Conservation (phyloP, 192 early-diverging fungal genomes). For the Backusella westeae region DNA sequence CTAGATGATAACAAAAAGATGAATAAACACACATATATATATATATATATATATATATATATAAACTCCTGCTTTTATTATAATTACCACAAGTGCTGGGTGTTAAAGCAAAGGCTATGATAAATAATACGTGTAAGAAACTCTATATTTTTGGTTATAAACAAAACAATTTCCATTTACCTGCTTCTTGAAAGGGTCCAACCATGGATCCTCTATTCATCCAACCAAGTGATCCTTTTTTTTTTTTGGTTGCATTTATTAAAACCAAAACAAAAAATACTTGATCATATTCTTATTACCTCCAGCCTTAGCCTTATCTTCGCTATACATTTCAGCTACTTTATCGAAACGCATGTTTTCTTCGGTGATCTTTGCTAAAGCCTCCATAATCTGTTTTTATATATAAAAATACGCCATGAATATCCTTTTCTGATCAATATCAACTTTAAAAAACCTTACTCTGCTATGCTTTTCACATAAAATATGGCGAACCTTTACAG, state of each 20-base stretch:
- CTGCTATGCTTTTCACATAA: slow-evolving; percentile 82
- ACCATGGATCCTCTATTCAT: slow-evolving; percentile 74
- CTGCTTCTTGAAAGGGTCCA: slow-evolving; percentile 73
- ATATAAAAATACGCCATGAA: background rate
- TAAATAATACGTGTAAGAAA: background rate
- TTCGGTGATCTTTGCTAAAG: slow-evolving; percentile 59
- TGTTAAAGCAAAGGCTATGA: slow-evolving; percentile 63
- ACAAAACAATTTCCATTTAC: slow-evolving; percentile 10
- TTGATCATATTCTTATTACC: slow-evolving; percentile 39
- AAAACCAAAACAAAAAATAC: background rate
- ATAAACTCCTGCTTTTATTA: background rate
- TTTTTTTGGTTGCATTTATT: background rate
- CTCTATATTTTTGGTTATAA: background rate
- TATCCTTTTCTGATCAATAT: slow-evolving; percentile 10
- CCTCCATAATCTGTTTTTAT: slow-evolving; percentile 47
- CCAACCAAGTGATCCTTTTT: slow-evolving; percentile 65
- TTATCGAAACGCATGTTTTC: slow-evolving; percentile 58
- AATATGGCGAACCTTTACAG: slow-evolving; percentile 66
- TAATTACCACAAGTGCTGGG: slow-evolving; percentile 58
- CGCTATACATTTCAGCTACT: slow-evolving; percentile 73
- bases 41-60: background rate
- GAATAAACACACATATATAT: background rate
- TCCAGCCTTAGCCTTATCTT: slow-evolving; percentile 82
- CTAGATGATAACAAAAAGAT: slow-evolving; percentile 11
- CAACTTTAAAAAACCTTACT: slow-evolving; percentile 21